Percentiles rank a stretch among this genome's conserved stretches.
These are phyloP conservation scores for Termitomyces heimii DNA, from an alignment of 768 basidiomycete species.

Conservation along the genomic window DNA sequence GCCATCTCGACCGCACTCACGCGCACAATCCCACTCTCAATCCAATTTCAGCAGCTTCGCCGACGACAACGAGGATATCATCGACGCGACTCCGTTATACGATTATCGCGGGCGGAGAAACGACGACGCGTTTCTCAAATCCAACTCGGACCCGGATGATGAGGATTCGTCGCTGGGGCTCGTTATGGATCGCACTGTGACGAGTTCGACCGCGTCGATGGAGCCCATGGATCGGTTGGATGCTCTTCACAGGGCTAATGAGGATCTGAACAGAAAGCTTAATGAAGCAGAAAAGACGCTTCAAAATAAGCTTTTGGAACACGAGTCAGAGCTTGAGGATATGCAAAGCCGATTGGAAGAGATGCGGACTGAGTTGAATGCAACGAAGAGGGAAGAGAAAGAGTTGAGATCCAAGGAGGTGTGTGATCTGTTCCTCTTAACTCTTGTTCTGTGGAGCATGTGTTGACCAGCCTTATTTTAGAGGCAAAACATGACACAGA, in stretches of 20 bases:
- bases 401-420: constrained; percentile 84
- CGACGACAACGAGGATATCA: constrained; percentile 31
- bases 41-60: constrained; percentile 18
- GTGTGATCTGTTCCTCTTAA: constrained; percentile 21
- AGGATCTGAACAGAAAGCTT: constrained; percentile 69
- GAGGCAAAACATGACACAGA: constrained; percentile 63
- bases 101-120: constrained; percentile 16
- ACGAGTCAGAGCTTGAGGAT: constrained; percentile 81
- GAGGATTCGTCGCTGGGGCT: constrained; percentile 49
- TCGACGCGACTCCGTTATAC: constrained; percentile 20
- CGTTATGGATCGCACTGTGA: constrained; percentile 52
- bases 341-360: constrained; percentile 77
- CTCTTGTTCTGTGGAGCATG: background rate
- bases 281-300: constrained; percentile 68
- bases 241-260: constrained; percentile 65
- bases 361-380: constrained; percentile 63
- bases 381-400: constrained; percentile 88
- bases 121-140: constrained; percentile 28
- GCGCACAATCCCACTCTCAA: constrained; percentile 47
- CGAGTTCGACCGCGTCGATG: constrained; percentile 63
- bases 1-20: constrained; percentile 61
- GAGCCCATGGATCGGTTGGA: constrained; percentile 71
- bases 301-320: constrained; percentile 62
- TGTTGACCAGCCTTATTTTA: constrained; percentile 20
- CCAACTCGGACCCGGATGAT: constrained; percentile 49